phyloP scores from a whole-genome alignment of 257 asterid species.

The Solanum bulbocastanum region DNA sequence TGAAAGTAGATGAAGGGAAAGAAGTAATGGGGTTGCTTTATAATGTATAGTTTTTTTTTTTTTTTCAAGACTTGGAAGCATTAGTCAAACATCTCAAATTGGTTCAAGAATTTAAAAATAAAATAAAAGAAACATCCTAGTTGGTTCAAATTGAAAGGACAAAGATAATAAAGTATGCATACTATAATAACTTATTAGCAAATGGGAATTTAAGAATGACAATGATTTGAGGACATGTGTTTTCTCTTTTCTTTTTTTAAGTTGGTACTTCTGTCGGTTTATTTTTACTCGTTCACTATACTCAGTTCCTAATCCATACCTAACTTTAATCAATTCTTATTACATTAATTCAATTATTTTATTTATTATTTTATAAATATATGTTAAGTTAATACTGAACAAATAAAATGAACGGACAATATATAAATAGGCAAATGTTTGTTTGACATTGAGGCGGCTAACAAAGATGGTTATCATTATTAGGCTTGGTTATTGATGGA shows the following conservation, averaged over 20 bases:
- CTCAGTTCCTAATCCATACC: no score
- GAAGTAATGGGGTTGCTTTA: background rate
- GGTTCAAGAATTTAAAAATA: background rate
- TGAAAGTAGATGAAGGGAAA: background rate
- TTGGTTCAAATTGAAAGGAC: background rate
- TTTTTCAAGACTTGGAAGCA: no score
- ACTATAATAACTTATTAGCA: background rate
- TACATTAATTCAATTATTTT: no score
- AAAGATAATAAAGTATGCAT: background rate
- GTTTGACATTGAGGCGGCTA: background rate
- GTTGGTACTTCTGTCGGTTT: no score
- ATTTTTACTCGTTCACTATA: no score
- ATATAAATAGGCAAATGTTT: no score
- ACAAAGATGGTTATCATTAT: background rate
- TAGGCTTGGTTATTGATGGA: background rate
- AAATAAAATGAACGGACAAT: no score
- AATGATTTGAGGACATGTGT: background rate
- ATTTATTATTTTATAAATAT: no score
- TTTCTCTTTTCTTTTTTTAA: no score
- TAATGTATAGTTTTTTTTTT: no score
- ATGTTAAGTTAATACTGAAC: no score
- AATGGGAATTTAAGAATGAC: background rate
- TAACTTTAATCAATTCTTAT: no score
- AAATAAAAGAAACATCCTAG: background rate
- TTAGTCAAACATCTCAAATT: background rate